Evolutionary conservation across 1,139 yeast genomes (phyloP).

Genomic region (Magnusiomyces paraingens): DNA sequence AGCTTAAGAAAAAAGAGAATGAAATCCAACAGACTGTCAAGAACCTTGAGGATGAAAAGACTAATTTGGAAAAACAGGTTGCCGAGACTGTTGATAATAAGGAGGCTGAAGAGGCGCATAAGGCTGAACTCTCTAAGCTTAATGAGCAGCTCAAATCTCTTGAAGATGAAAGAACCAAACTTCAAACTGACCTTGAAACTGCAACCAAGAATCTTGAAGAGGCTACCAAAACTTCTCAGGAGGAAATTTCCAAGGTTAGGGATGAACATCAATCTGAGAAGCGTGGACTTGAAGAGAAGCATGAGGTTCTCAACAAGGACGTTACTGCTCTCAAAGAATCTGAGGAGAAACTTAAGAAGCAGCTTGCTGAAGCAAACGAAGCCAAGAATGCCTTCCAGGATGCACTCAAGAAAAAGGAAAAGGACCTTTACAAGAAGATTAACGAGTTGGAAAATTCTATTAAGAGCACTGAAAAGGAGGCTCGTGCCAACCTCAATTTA

Average conservation of each 20-base stretch:
- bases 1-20: background rate
- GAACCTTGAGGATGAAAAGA: constrained; percentile 8
- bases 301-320: constrained; percentile 21
- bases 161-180: constrained; percentile 1
- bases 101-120: constrained; percentile 19
- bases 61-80: constrained; percentile 8
- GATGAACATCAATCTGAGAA: constrained; percentile 11
- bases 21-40: background rate
- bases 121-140: constrained; percentile 4
- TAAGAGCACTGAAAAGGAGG: constrained; percentile 12
- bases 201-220: constrained; percentile 10
- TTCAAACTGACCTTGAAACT: constrained; percentile 6
- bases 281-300: constrained; percentile 24
- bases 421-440: background rate
- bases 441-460: constrained; percentile 5
- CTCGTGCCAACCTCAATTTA: constrained; percentile 14
- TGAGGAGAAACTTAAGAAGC: constrained; percentile 23
- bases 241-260: constrained; percentile 20
- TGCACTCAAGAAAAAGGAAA: background rate
- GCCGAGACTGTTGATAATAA: constrained; percentile 38
- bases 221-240: constrained; percentile 14
- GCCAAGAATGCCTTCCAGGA: background rate
- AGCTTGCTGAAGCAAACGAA: constrained; percentile 19
- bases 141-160: constrained; percentile 7
- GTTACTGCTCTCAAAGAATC: constrained; percentile 22